Evolutionary conservation across 208 protist species (phyloP).

Genomic region (Trypanosoma vivax): DNA sequence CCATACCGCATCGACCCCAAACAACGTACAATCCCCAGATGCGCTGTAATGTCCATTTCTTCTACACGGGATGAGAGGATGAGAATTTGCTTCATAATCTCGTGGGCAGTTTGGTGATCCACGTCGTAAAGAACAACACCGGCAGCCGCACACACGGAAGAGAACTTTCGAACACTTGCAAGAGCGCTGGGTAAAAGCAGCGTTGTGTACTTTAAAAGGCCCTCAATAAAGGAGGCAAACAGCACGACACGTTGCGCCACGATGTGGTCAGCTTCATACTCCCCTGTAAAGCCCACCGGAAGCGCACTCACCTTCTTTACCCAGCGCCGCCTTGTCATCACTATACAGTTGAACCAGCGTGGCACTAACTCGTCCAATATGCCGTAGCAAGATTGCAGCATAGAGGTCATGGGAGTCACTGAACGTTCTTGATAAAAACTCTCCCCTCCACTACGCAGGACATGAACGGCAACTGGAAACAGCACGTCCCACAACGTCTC

Average conservation of each 20-base stretch:
- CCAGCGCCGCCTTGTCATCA: conserved; percentile 7
- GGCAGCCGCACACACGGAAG: conserved; percentile 14
- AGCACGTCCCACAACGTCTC: conserved; percentile 10
- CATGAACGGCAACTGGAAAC: neutral
- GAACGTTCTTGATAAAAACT: neutral
- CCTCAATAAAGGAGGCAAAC: conserved; percentile 17
- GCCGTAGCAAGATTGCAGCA: neutral
- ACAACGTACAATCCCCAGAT: conserved; percentile 11
- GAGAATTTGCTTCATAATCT: conserved; percentile 14
- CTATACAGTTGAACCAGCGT: conserved; percentile 17
- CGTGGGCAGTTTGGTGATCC: conserved; percentile 5
- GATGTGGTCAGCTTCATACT: conserved; percentile 8
- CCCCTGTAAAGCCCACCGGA: neutral
- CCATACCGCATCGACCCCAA: conserved; percentile 17
- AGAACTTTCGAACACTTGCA: conserved; percentile 4
- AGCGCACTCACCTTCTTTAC: neutral
- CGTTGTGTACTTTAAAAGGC: neutral
- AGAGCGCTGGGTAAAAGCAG: conserved; percentile 1
- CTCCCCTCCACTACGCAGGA: conserved; percentile 2
- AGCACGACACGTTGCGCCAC: conserved; percentile 5
- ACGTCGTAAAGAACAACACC: conserved; percentile 16
- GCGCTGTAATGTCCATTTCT: conserved; percentile 12
- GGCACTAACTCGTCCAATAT: conserved; percentile 4
- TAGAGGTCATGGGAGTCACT: neutral
- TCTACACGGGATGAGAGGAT: neutral